Base-by-base conservation (phyloP, 2,329 filamentous ascomycete genomes). In the Trichoderma sp. region DNA sequence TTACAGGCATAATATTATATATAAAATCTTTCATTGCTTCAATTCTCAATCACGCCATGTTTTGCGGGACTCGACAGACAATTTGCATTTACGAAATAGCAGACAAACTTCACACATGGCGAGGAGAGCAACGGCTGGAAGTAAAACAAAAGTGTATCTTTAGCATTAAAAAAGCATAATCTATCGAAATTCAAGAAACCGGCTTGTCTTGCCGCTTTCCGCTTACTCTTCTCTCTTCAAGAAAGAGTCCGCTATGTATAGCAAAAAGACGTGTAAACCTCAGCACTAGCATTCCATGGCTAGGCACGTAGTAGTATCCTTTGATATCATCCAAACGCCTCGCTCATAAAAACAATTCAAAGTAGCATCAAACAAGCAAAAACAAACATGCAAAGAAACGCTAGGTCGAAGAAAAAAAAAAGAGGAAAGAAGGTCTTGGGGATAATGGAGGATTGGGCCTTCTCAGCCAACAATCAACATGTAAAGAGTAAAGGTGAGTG, bases 241-340 rank as follows among this genome's bases (percentile, higher is more conserved):
- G 26, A 24, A 21, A 68, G 46, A 52, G 24, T n/a, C 39, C 18
- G 39, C 24, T 28, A 26, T 49, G 39, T 59, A 24, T 64, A 37
- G 34, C 26, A 11, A 34, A 68, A 11, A 34, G 61, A 13, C 32
- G 32, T 49, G 34, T 49, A 13, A 24, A 24, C 10, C 43, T 55
- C 51, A 46, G 30, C 59, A 28, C 46, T 46, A 69, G 54, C 52
- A 54, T 49, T 63, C 54, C 26, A n/a, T 54, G n/a, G 65, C 32
- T 32, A 28, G 56, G 26, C 52, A 51, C 46, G 18, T 24, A 37
- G 56, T 61, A 46, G 54, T 34, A 34, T 58, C 55, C 54, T 49
- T 28, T 46, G 52, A 28, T 54, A 32, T 55, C 54, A 34, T 65
- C 68, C 60, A 65, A 49, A 65, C 68, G 60, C 68, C 59, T 63